Evolutionary conservation across 805 yeast species (phyloP), one percentile per base, ranked within the genome.

Genomic region (Ogataea sp.): DNA sequence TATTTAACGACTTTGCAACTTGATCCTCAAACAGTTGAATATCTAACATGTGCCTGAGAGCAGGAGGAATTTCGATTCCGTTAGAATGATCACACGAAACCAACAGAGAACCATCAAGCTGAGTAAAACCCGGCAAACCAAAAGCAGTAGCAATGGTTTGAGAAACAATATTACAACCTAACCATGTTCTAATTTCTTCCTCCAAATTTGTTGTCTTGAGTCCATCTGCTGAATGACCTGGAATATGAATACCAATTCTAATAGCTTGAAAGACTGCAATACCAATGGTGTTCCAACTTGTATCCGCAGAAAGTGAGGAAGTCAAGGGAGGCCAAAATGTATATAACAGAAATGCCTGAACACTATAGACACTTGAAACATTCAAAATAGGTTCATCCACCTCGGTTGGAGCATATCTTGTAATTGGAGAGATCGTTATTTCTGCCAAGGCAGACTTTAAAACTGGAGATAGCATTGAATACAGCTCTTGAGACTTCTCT

Each of bases 251-350:
- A 0, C 98, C 97, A 14, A 90, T 83, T 39, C 97, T 66, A 26
- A 89, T 82, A 0, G 97, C 97, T 54, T 87, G 96, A 59, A 85
- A 86, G 50, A 88, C 68, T 4, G 97, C 97, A 34, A 86, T 80
- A 0, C 97, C 97, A 18, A 87, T 81, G 1, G 97, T 86, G 55
- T 84, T 86, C 95, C 97, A 90, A 4, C 95, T 83, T 7, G 96
- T 83, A 55, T 93, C 97, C 0, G 97, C 96, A 59, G 94, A 84
- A 35, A 93, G 69, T 0, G 97, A 88, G 0, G 97, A 87, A 0
- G 96, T 86, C 29, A 89, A 71, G 3, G 97, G 96, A 0, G 97
- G 97, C 98, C 97, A 90, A 56, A 82, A 78, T 0, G 97, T 82
- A 59, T 84, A 87, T 2, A 90, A 64, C 21, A 90, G 62, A 46